phyloP scores from a whole-genome alignment of 768 basidiomycete species.

The Leccinum rimulosum region DNA sequence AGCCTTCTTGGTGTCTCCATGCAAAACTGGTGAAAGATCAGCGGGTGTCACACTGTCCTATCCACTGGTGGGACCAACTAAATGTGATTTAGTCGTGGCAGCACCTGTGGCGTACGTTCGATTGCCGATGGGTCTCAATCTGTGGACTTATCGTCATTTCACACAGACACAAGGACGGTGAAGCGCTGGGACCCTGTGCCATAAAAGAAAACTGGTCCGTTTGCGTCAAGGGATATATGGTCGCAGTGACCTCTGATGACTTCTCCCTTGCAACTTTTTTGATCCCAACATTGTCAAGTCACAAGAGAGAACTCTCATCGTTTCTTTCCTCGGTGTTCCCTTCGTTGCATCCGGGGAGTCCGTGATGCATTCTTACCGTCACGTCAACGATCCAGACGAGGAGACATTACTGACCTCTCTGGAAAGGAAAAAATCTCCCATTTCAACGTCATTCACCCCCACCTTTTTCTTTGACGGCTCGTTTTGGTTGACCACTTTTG shows the following conservation, averaged over 20 bases:
- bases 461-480: constrained; percentile 11
- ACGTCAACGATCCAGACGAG: constrained; percentile 16
- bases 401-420: constrained; percentile 10
- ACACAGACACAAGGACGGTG: constrained; percentile 7
- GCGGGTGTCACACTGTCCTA: not conserved
- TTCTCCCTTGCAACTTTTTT: not conserved
- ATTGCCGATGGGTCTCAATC: constrained; percentile 3
- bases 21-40: not conserved
- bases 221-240: constrained; percentile 8
- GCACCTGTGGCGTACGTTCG: not conserved
- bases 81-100: constrained; percentile 1
- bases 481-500: constrained; percentile 19
- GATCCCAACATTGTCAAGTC: not conserved
- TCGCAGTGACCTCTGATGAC: not conserved
- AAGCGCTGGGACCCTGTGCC: not conserved
- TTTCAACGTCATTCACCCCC: not conserved
- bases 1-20: constrained; percentile 15
- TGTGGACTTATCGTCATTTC: not conserved
- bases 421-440: not conserved
- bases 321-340: not conserved
- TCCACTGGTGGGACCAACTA: not conserved
- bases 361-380: constrained; percentile 9
- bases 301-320: constrained; percentile 4
- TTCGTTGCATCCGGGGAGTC: not conserved
- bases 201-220: not conserved